Conservation (phyloP, 495 filamentous ascomycete species). For the Lepidopterella palustris region DNA sequence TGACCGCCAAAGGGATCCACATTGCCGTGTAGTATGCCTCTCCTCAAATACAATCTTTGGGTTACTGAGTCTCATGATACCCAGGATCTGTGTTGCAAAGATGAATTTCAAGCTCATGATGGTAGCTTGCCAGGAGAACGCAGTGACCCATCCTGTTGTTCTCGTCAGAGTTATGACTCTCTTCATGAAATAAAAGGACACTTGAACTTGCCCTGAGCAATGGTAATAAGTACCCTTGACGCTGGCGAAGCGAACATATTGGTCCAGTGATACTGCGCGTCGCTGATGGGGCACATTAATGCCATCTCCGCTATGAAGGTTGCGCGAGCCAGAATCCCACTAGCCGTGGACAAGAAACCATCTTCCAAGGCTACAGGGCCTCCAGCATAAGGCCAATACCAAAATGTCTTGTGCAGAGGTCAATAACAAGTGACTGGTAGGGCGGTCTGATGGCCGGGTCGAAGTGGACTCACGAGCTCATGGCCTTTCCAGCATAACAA, state of each 20-base stretch:
- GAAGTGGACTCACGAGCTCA: not conserved
- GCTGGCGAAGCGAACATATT: constrained; percentile 6
- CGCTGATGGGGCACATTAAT: constrained; percentile 11
- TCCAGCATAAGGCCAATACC: constrained; percentile 12
- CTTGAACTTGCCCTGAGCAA: constrained; percentile 10
- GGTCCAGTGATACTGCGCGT: constrained; percentile 21
- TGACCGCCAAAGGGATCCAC: constrained; percentile 3
- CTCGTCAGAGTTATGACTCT: not conserved
- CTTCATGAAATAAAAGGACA: not conserved
- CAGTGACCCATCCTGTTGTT: constrained; percentile 34
- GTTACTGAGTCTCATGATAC: constrained; percentile 36
- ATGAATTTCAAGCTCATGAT: constrained; percentile 33
- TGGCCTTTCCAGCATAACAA: not conserved
- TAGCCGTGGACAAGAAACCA: constrained; percentile 26
- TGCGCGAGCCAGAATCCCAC: constrained; percentile 26
- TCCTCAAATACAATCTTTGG: constrained; percentile 5
- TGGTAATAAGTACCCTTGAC: not conserved
- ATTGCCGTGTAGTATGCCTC: constrained; percentile 23
- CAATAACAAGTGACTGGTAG: not conserved
- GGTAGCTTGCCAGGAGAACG: constrained; percentile 33
- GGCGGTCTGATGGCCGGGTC: too few species aligned
- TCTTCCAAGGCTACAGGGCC: constrained; percentile 36
- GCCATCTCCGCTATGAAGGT: constrained; percentile 22
- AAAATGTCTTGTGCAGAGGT: not conserved
- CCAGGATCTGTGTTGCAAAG: constrained; percentile 39